These are phyloP conservation scores for Canariomyces notabilis DNA, from an alignment of 2,329 filamentous ascomycete species.

Conservation along the genomic window DNA sequence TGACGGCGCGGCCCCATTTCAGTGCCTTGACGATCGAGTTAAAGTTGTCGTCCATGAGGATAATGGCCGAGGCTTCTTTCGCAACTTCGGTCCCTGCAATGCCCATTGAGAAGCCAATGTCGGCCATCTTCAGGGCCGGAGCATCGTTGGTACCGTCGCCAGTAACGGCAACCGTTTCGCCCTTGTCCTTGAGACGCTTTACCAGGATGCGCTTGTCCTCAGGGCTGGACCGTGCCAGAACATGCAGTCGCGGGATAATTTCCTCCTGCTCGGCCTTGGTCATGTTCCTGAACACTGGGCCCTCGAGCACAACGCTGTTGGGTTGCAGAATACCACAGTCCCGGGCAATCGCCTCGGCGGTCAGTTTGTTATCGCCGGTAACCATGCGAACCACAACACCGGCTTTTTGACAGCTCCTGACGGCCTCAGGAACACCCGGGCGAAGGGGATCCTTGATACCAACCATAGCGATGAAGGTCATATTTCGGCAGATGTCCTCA, in stretches of 20 bases:
- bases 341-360: constrained; percentile 70
- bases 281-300: constrained; percentile 71
- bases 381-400: constrained; percentile 82
- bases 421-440: constrained; percentile 67
- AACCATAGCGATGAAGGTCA: constrained; percentile 65
- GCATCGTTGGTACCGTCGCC: constrained; percentile 83
- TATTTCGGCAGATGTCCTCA: constrained; percentile 61
- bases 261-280: constrained; percentile 59
- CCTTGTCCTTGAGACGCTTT: constrained; percentile 63
- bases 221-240: constrained; percentile 68
- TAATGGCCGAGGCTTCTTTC: constrained; percentile 79
- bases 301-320: constrained; percentile 69
- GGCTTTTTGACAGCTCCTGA: constrained; percentile 66
- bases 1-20: constrained; percentile 74
- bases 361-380: constrained; percentile 76
- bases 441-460: constrained; percentile 80
- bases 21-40: constrained; percentile 79
- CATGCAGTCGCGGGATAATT: constrained; percentile 64
- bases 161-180: constrained; percentile 76
- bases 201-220: constrained; percentile 74
- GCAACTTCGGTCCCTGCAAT: constrained; percentile 79
- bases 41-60: constrained; percentile 86
- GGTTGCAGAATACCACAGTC: constrained; percentile 71
- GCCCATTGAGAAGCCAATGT: constrained; percentile 83
- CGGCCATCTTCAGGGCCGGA: constrained; percentile 72